A percentile compares a stretch with the other conserved stretches of the same genome.
These are phyloP conservation scores for Grosmannia serpens DNA, from an alignment of 2,329 filamentous ascomycete genomes.

Conservation along the genomic window DNA sequence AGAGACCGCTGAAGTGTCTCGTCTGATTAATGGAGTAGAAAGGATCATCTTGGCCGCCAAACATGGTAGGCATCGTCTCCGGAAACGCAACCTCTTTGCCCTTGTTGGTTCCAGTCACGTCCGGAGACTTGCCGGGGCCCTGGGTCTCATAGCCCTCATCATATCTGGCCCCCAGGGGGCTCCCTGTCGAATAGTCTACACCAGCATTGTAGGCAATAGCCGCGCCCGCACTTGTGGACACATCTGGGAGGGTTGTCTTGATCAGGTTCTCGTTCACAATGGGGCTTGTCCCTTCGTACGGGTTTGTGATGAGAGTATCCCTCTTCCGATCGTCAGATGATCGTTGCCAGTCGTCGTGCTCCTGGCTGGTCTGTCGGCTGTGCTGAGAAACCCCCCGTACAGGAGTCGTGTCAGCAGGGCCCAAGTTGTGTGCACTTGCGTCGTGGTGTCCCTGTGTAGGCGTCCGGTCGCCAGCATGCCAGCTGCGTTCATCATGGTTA, in stretches of 20 bases:
- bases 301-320: conserved; percentile 55
- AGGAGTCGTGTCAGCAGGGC: conserved; percentile 36
- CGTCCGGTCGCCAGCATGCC: conserved; percentile 20
- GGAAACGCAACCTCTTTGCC: conserved; percentile 45
- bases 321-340: conserved; percentile 52
- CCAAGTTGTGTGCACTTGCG: conserved; percentile 32
- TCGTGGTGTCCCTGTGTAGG: conserved; percentile 23
- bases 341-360: conserved; percentile 52
- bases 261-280: conserved; percentile 41
- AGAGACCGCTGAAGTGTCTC: conserved; percentile 75
- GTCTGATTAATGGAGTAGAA: conserved; percentile 50
- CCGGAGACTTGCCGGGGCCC: conserved; percentile 44
- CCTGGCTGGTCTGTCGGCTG: conserved; percentile 42
- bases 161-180: conserved; percentile 47
- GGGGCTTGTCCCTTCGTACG: conserved; percentile 54
- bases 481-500: conserved; percentile 24
- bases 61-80: conserved; percentile 27
- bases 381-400: conserved; percentile 37
- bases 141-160: conserved; percentile 92
- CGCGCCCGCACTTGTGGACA: conserved; percentile 22
- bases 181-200: conserved; percentile 36
- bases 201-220: conserved; percentile 8
- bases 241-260: conserved; percentile 14
- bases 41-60: conserved; percentile 43
- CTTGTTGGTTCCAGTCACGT: conserved; percentile 33